Evolutionary conservation across 306 rosid species (phyloP), one percentile per base, ranked within the genome.

Genomic region (Rosa persica): DNA sequence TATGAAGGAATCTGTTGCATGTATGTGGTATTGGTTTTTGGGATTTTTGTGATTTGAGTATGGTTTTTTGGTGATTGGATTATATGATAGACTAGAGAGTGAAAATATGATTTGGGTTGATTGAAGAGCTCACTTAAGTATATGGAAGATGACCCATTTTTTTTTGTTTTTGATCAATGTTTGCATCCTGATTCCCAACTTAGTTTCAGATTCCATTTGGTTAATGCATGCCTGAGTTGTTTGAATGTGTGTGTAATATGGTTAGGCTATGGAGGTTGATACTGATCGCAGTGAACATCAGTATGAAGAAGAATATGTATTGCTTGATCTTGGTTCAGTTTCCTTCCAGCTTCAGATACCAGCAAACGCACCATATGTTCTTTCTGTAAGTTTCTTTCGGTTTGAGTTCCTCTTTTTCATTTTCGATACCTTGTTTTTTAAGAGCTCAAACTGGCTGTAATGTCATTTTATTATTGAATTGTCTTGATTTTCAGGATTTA

Each of bases 11-110:
- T 58, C 36, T 58, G 5, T 55, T 55, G 62, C 62, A 2, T 55
- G 30, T n/a, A 8, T 55, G 12, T 47, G 72, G 23, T 22, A 34
- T 69, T 82, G 55, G 71, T 78, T 73, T 84, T 67, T 11, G 54
- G 36, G 70, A 42, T 11, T 7, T 70, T 68, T n/a, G 58, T 49
- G 55, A 49, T 49, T 49, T 4, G 20, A 49, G 55, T 49, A 4
- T 49, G 55, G 8, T 0, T 49, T 49, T 52, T 52, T 52, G 19
- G 79, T 47, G 58, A 25, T 39, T 64, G 76, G 25, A 54, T 39
- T 67, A 39, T 70, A 44, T 57, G 67, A 1, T 78, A 3, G 49
- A n/a, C n/a, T n/a, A n/a, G n/a, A n/a, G 22, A 43, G 58, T 36
- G 76, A 23, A 72, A 39, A 55, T 9, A 47, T 54, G 40, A 74